Conservation (phyloP, 73 alveolate species). For the Tetrahymena borealis region DNA sequence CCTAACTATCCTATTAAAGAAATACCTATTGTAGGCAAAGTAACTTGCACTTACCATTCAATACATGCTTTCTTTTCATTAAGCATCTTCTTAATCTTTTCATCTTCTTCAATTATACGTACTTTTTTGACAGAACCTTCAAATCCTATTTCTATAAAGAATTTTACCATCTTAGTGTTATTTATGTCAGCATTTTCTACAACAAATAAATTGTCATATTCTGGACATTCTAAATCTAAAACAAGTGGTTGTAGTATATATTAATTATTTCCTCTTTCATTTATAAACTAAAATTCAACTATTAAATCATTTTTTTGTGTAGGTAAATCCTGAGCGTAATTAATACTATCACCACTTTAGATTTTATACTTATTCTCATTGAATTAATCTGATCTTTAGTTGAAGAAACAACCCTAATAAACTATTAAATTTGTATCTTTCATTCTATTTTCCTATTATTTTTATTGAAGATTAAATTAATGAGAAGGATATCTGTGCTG, state of each 20-base stretch:
- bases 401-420: not conserved
- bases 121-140: slow-evolving; percentile 42
- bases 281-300: not conserved
- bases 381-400: not conserved
- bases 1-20: slow-evolving; percentile 30
- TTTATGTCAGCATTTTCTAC: not conserved
- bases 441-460: not conserved
- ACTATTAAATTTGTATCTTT: not conserved
- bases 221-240: slow-evolving; percentile 28
- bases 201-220: slow-evolving; percentile 1
- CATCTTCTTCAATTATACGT: slow-evolving; percentile 7
- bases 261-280: slow-evolving; percentile 6
- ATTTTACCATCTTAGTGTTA: slow-evolving; percentile 7
- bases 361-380: not conserved
- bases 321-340: not conserved
- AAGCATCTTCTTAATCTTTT: not conserved
- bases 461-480: too few relatives aligned
- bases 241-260: slow-evolving; percentile 4
- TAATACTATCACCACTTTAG: not conserved
- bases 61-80: slow-evolving; percentile 17
- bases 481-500: too few relatives aligned
- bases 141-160: slow-evolving; percentile 12
- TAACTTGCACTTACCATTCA: slow-evolving; percentile 7
- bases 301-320: not conserved
- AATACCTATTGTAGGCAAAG: slow-evolving; percentile 16